These are phyloP conservation scores for Noccaea bulbosa DNA, from an alignment of 345 rosid genomes.

Conservation along the genomic window DNA sequence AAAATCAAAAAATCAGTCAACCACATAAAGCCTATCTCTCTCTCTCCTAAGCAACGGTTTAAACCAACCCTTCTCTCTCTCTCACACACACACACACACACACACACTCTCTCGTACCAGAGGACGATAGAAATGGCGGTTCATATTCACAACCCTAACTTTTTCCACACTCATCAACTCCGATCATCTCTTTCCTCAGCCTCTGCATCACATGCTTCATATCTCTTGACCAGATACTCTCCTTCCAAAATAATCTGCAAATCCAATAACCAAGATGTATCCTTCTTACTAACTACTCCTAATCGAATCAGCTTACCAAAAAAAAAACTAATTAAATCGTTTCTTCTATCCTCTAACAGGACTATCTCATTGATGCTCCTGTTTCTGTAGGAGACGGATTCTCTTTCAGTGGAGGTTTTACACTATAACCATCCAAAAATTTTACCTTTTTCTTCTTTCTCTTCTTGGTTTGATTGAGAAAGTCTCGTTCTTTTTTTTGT, in stretches of 20 bases:
- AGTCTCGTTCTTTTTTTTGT: background rate
- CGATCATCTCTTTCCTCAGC: conserved; percentile 29
- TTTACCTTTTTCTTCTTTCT: background rate
- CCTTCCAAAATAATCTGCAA: conserved; percentile 50
- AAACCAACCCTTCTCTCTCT: conserved; percentile 30
- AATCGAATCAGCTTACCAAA: background rate
- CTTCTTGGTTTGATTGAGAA: background rate
- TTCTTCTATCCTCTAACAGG: conserved; percentile 47
- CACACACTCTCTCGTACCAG: conserved; percentile 22
- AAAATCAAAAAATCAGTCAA: too few relatives aligned
- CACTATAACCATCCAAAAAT: background rate
- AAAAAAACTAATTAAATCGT: background rate
- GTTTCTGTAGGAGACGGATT: conserved; percentile 90
- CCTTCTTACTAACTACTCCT: conserved; percentile 11
- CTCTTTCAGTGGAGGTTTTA: conserved; percentile 87
- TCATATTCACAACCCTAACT: conserved; percentile 43
- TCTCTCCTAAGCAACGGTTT: conserved; percentile 37
- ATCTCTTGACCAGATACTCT: conserved; percentile 21
- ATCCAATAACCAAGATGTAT: conserved; percentile 57
- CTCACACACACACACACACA: conserved; percentile 17
- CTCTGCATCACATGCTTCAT: conserved; percentile 29
- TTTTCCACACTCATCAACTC: conserved; percentile 40
- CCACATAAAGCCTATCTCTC: conserved; percentile 3
- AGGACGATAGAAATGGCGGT: conserved; percentile 34
- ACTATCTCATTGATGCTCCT: conserved; percentile 87